A percentile compares a stretch with the other conserved stretches of the same genome.
phyloP scores from a whole-genome alignment of 148 eudicot genomes.

The Simmondsia chinensis region DNA sequence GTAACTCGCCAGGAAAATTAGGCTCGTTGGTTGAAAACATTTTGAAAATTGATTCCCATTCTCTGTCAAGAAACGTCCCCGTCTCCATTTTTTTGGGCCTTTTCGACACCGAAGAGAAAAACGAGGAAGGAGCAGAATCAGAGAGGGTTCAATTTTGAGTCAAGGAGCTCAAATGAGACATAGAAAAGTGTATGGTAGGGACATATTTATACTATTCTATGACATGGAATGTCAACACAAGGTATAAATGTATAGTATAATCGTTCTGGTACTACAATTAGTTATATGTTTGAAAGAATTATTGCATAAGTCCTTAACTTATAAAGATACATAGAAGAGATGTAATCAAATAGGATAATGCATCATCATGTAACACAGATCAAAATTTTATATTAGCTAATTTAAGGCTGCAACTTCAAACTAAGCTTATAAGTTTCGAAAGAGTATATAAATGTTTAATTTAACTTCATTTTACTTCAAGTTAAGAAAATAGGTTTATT shows the following conservation, averaged over 20 bases:
- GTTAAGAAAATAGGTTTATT: no score
- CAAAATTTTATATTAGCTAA: no score
- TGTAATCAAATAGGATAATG: no score
- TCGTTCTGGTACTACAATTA: neutral
- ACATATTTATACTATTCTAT: conserved; percentile 26
- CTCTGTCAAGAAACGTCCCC: conserved; percentile 33
- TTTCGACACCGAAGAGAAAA: neutral
- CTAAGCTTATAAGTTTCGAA: no score
- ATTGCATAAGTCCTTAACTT: no score
- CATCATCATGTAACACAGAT: no score
- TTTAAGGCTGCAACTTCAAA: no score
- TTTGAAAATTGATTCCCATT: conserved; percentile 42
- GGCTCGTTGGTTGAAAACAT: conserved; percentile 32
- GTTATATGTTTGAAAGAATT: no score
- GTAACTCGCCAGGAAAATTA: conserved; percentile 15
- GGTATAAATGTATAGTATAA: conserved; percentile 22
- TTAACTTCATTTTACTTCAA: no score
- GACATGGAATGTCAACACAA: conserved; percentile 7
- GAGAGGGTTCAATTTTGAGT: conserved; percentile 5
- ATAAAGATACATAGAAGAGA: no score
- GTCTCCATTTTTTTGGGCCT: conserved; percentile 14
- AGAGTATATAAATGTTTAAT: no score
- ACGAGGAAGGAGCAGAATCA: neutral
- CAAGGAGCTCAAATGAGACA: neutral
- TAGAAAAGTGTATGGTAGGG: conserved; percentile 3